phyloP scores from a whole-genome alignment of 805 yeast species.

The Nakazawaea wickerhamii region DNA sequence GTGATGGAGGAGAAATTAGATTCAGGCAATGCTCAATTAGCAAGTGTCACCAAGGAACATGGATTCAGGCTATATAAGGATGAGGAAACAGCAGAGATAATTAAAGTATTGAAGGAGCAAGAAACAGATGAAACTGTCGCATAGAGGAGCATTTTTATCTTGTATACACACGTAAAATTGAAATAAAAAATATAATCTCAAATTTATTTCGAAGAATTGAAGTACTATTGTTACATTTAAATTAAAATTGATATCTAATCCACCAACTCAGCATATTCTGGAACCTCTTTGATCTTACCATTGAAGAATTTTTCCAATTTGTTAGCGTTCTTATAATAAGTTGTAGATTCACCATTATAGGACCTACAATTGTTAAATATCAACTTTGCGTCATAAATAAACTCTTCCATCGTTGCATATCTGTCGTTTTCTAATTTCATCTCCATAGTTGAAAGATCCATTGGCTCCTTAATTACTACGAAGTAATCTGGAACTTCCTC shows the following conservation, averaged over 20 bases:
- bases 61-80: constrained; percentile 87
- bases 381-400: constrained; percentile 80
- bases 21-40: constrained; percentile 90
- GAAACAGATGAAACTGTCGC: constrained; percentile 39
- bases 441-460: constrained; percentile 97
- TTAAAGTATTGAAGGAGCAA: constrained; percentile 69
- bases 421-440: constrained; percentile 86
- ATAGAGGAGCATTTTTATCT: background rate
- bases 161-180: background rate
- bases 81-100: constrained; percentile 76
- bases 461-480: constrained; percentile 94
- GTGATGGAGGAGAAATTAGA: constrained; percentile 99
- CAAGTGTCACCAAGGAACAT: constrained; percentile 79
- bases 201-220: too few species aligned
- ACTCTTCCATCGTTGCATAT: constrained; percentile 86
- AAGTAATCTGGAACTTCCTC: constrained; percentile 96
- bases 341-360: constrained; percentile 90
- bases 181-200: too few species aligned
- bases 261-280: constrained; percentile 82
- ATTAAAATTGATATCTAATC: constrained; percentile 34
- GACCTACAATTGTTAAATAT: constrained; percentile 88
- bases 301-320: constrained; percentile 87
- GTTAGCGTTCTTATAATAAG: constrained; percentile 92
- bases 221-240: too few species aligned
- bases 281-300: constrained; percentile 77